Evolutionary conservation across 2,329 filamentous ascomycete genomes (phyloP), one percentile per base, ranked within the genome.

Genomic region (Exophiala aquamarina): DNA sequence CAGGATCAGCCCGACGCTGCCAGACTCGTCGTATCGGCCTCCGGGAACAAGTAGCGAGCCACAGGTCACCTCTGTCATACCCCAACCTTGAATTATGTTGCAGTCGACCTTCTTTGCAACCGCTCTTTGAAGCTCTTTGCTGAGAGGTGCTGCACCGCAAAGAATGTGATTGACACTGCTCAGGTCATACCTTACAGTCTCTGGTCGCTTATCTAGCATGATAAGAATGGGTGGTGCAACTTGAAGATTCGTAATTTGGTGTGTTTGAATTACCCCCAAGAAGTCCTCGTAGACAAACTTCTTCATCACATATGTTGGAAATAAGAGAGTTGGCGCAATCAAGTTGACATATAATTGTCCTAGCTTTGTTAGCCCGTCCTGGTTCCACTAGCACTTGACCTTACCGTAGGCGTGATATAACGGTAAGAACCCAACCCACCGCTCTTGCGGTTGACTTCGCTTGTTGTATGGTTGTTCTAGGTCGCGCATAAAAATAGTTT

Each of bases 281-380:
- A 82, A 78, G 32, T 75, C 71, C 21, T 75, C 61, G 47, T 78
- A 81, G 17, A 76, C 68, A 60, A 75, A 76, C 69, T 81, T 60
- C 65, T 74, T 48, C 78, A 84, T 82, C 79, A 81, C 83, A 69
- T 80, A 84, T 3, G 77, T 68, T 0, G 70, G 69, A 13, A 78
- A 78, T 58, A 84, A 84, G 28, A 83, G 66, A 63, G 0, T 82
- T 28, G 31, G 42, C 17, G 42, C 42, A 32, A 45, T 45, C 19
- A 45, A 45, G 15, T 28, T 45, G 42, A 15, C 42, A 32, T 45
- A 31, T 13, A 21, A 20, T 36, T 15, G 18, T 34, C 29, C 23
- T 26, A 26, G 23, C 23, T 6, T 41, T 17, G 19, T 35, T 36
- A 28, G 18, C 4, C 7, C 20, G 3, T 5, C 7, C 31, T 21